Percentiles rank a stretch among this genome's conserved stretches.
phyloP scores from a whole-genome alignment of 2,329 filamentous ascomycete genomes.

The Rutstroemia sp. region DNA sequence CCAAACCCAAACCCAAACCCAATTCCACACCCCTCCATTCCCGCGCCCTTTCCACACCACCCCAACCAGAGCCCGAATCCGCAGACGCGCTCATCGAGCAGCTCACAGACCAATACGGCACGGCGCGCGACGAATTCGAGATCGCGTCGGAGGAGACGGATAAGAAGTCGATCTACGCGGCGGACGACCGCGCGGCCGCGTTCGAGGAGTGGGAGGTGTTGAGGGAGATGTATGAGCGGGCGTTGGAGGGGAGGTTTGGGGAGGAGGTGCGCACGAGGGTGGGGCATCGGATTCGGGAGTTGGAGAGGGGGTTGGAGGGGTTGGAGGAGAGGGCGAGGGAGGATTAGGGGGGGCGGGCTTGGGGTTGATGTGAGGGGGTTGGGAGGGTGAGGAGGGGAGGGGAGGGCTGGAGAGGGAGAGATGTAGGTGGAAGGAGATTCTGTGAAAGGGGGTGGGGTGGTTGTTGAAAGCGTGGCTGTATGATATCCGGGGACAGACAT shows the following conservation, averaged over 20 bases:
- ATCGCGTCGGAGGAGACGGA: constrained; percentile 41
- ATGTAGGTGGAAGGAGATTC: not conserved
- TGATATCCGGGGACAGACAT: no score
- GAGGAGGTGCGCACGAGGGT: constrained; percentile 38
- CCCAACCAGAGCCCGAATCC: not conserved
- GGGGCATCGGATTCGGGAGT: constrained; percentile 38
- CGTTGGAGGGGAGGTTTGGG: constrained; percentile 30
- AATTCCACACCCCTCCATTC: not conserved
- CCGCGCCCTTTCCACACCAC: not conserved
- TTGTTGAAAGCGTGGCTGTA: no score
- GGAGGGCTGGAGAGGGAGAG: not conserved
- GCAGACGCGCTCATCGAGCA: constrained; percentile 1
- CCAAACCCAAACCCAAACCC: not conserved
- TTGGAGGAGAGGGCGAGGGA: constrained; percentile 30
- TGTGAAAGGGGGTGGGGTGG: not conserved
- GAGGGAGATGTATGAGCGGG: constrained; percentile 26
- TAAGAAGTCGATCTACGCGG: constrained; percentile 37
- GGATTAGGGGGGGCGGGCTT: constrained; percentile 32
- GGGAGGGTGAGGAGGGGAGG: not conserved
- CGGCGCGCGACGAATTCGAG: constrained; percentile 41
- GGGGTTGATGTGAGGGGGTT: not conserved
- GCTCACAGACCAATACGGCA: constrained; percentile 26
- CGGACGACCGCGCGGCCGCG: constrained; percentile 37
- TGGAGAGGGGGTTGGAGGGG: constrained; percentile 30
- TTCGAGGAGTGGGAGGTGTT: constrained; percentile 37